Conservation (phyloP, 164 flowering plant genomes). For the Kalanchoe fedtschenkoi region DNA sequence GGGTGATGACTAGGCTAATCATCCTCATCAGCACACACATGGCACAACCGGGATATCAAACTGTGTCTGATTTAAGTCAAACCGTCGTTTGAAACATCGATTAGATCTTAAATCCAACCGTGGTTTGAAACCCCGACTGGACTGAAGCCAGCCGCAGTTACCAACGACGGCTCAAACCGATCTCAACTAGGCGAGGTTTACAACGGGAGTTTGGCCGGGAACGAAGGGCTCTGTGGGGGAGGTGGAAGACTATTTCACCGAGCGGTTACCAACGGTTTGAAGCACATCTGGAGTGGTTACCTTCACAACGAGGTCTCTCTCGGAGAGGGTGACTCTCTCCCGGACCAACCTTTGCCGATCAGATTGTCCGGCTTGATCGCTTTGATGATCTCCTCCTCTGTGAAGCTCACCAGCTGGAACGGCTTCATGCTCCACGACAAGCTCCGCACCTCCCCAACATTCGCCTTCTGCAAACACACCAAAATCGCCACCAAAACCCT, state of each 20-base stretch:
- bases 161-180: too few species aligned
- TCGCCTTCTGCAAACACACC: slow-evolving; percentile 12
- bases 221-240: slow-evolving; percentile 33
- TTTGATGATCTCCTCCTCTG: slow-evolving; percentile 29
- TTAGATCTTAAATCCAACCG: too few species aligned
- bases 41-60: too few species aligned
- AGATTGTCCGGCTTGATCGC: slow-evolving; percentile 29
- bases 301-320: slow-evolving; percentile 55
- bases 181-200: slow-evolving; percentile 18
- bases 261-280: too few species aligned
- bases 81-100: too few species aligned
- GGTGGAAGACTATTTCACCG: slow-evolving; percentile 18
- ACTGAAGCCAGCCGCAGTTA: too few species aligned
- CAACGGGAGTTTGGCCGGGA: slow-evolving; percentile 28
- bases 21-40: too few species aligned
- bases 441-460: slow-evolving; percentile 8
- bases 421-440: slow-evolving; percentile 33
- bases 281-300: too few species aligned
- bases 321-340: slow-evolving; percentile 24
- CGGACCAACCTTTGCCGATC: slow-evolving; percentile 46
- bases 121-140: too few species aligned
- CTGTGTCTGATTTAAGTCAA: too few species aligned
- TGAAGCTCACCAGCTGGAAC: slow-evolving; percentile 22
- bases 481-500: slow-evolving; percentile 12
- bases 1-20: too few species aligned